Conservation (phyloP, 345 rosid genomes). For the Eutrema heterophyllum region DNA sequence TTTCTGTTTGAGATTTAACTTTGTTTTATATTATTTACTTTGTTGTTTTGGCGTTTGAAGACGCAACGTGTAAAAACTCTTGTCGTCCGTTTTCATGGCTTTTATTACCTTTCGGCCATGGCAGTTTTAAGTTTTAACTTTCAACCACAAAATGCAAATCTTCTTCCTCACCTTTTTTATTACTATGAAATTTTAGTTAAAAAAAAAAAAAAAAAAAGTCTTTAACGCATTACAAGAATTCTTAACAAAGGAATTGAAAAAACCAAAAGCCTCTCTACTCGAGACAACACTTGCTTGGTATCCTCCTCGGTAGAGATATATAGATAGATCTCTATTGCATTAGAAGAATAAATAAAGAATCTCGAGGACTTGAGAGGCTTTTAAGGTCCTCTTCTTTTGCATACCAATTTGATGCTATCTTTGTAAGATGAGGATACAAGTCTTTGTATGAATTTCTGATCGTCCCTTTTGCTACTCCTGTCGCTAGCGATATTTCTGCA, state of each 20-base stretch:
- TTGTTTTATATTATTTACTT: too few species aligned
- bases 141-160: too few species aligned
- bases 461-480: conserved; percentile 99
- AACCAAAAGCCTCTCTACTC: conserved; percentile 11
- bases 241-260: conserved; percentile 4
- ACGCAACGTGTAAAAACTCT: too few species aligned
- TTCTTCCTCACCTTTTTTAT: too few species aligned
- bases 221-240: conserved; percentile 16
- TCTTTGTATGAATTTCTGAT: conserved; percentile 96
- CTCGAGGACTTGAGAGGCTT: conserved; percentile 75
- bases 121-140: too few species aligned
- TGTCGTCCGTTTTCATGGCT: too few species aligned
- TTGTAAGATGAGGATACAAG: conserved; percentile 79
- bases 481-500: conserved; percentile 85
- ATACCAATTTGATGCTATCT: conserved; percentile 90
- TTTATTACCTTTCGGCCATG: too few species aligned
- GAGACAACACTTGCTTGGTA: conserved; percentile 24
- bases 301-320: conserved; percentile 15
- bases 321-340: conserved; percentile 14
- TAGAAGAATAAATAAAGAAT: neutral
- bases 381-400: conserved; percentile 93
- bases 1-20: too few species aligned
- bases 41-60: too few species aligned
- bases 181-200: conserved; percentile 3
- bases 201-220: too few species aligned